A percentile compares a stretch with the other conserved stretches of the same genome.
These are phyloP conservation scores for Psilocybe sp. DNA, from an alignment of 768 basidiomycete genomes.

Conservation along the genomic window DNA sequence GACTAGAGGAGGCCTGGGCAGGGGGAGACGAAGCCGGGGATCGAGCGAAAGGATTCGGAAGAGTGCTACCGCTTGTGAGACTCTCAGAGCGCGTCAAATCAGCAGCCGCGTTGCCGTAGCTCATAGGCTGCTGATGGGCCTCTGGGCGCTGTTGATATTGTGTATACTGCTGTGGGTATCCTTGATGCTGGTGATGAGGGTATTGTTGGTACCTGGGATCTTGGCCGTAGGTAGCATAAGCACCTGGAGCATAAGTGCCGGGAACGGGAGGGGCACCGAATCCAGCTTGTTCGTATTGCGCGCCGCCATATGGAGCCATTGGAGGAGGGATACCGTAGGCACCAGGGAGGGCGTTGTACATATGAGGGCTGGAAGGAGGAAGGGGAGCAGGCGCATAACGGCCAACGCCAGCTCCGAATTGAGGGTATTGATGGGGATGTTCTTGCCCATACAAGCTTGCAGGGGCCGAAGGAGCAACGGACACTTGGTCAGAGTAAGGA, in stretches of 20 bases:
- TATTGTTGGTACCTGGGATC: slow-evolving; percentile 14
- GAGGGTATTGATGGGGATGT: slow-evolving; percentile 8
- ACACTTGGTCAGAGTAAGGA: slow-evolving; percentile 13
- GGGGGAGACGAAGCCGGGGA: slow-evolving; percentile 4
- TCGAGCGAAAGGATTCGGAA: slow-evolving; percentile 12
- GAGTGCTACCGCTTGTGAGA: neutral
- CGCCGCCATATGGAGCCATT: slow-evolving; percentile 11
- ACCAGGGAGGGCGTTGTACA: slow-evolving; percentile 8
- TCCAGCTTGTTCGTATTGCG: slow-evolving; percentile 19
- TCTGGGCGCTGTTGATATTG: slow-evolving; percentile 10
- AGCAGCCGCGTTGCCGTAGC: slow-evolving; percentile 7
- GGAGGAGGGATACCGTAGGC: slow-evolving; percentile 15
- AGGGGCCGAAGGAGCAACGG: slow-evolving; percentile 6
- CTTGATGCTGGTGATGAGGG: slow-evolving; percentile 11
- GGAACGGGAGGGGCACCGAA: slow-evolving; percentile 21
- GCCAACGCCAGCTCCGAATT: slow-evolving; percentile 9
- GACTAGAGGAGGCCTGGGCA: neutral
- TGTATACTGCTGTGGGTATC: slow-evolving; percentile 10
- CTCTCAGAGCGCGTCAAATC: neutral
- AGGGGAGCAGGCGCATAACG: slow-evolving; percentile 12
- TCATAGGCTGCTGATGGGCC: neutral
- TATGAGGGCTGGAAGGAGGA: slow-evolving; percentile 4
- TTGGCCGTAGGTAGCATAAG: slow-evolving; percentile 18
- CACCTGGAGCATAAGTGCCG: slow-evolving; percentile 18
- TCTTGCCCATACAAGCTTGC: slow-evolving; percentile 12